phyloP scores from a whole-genome alignment of 1,284 basidiomycete genomes.

The Ustilago sp. region DNA sequence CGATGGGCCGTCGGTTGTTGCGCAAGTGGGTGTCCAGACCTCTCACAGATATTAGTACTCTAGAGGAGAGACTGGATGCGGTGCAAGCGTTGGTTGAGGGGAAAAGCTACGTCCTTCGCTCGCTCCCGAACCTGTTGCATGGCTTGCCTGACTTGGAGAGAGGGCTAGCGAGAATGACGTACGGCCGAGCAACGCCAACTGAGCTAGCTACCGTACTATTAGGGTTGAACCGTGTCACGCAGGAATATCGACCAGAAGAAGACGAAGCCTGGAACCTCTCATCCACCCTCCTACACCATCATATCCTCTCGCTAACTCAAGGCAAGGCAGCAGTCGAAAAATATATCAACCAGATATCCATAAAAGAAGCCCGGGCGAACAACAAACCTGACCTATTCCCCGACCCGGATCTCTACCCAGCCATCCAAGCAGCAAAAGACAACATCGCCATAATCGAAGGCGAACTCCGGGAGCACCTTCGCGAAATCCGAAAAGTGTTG shows the following conservation, averaged over 20 bases:
- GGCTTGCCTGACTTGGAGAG: constrained; percentile 85
- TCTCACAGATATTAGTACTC: constrained; percentile 76
- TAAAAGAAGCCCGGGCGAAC: constrained; percentile 78
- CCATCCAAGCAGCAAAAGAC: constrained; percentile 74
- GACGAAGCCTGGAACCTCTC: constrained; percentile 74
- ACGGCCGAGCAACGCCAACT: constrained; percentile 82
- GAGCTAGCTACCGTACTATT: constrained; percentile 83
- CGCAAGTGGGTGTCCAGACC: constrained; percentile 89
- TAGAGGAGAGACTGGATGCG: constrained; percentile 83
- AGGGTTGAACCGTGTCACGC: constrained; percentile 80
- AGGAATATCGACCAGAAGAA: constrained; percentile 75
- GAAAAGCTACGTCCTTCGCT: constrained; percentile 72
- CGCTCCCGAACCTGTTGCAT: constrained; percentile 75
- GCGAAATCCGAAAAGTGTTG: constrained; percentile 77
- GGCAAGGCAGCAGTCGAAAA: constrained; percentile 74
- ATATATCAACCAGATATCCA: constrained; percentile 74
- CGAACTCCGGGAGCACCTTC: constrained; percentile 82
- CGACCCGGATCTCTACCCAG: constrained; percentile 79
- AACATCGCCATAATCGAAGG: constrained; percentile 76
- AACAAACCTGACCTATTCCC: constrained; percentile 81
- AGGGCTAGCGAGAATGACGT: constrained; percentile 88
- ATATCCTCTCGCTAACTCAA: constrained; percentile 74
- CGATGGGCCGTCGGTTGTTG: constrained; percentile 86
- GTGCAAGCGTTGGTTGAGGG: constrained; percentile 82
- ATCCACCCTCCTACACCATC: constrained; percentile 74